Evolutionary conservation across 805 yeast genomes (phyloP), one percentile per base, ranked within the genome.

Genomic region (Metschnikowia continentalis): DNA sequence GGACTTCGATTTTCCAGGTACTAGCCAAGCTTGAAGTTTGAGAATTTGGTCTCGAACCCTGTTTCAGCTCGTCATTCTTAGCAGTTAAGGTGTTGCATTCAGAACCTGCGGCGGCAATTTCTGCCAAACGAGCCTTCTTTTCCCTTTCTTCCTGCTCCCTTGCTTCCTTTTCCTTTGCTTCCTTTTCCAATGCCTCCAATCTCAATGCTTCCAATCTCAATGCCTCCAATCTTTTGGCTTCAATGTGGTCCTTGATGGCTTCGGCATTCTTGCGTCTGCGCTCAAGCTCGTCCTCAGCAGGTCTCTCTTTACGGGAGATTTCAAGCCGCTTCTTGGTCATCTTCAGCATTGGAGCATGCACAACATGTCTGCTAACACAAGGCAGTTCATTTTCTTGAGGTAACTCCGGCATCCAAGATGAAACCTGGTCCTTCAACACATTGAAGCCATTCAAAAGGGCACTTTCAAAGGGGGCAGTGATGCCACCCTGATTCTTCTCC

Each of bases 291-390:
- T 42, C 38, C 20, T 42, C 38, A 15, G 30, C 37, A 6, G 46
- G 46, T 14, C 46, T 33, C 32, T 42, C 46, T 17, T 42, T 42
- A 14, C 46, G 20, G 19, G 35, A 7, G 15, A 42, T 42, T 3
- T 42, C 46, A 14, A 42, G 32, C 2, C 46, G 46, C 14, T 42
- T 42, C 32, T 22, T 33, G 19, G 46, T 42, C 46, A 42, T 23
- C 13, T n/a, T 33, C 46, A 42, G 46, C 33, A 42, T 42, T 20
- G 46, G 46, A 11, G 37, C 46, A 32, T 39, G 11, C 4, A 39
- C 42, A 10, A 40, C 22, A 14, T 17, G 17, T 3, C 38, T 10
- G 32, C 30, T 8, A 8, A 17, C 14, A 6, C n/a, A 32, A 4
- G 35, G 15, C 15, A 7, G 13, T 10, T 14, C 14, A 11, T 19